Evolutionary conservation across 192 early-diverging fungal genomes (phyloP).

Genomic region (Lobosporangium transversale): DNA sequence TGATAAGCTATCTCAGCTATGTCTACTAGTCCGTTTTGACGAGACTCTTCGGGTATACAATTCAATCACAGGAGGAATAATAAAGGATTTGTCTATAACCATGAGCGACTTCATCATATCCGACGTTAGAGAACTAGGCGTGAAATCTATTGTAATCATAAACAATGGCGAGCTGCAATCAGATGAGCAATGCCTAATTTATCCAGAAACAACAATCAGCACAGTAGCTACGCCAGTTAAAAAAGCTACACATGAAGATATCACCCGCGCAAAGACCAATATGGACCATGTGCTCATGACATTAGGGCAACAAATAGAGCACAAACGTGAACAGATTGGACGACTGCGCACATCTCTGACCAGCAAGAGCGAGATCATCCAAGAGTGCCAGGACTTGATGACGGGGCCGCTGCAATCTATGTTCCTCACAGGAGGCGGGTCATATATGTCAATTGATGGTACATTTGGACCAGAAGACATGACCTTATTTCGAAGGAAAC

Average conservation of each 20-base stretch:
- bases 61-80: conserved; percentile 4
- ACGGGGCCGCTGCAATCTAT: background rate
- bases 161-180: background rate
- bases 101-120: conserved; percentile 2
- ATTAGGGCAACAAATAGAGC: conserved; percentile 13
- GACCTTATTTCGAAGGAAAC: background rate
- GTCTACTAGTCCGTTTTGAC: conserved; percentile 14
- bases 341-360: conserved; percentile 4
- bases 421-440: conserved; percentile 2
- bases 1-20: background rate
- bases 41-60: background rate
- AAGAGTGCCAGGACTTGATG: conserved; percentile 17
- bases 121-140: conserved; percentile 10
- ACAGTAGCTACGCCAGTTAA: background rate
- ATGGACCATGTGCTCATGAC: conserved; percentile 3
- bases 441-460: background rate
- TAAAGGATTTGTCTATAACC: conserved; percentile 16
- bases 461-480: background rate
- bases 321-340: conserved; percentile 3
- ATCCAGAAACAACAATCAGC: background rate
- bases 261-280: background rate
- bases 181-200: conserved; percentile 2
- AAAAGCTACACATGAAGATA: background rate
- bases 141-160: conserved; percentile 6
- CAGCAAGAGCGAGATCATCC: conserved; percentile 26